These are phyloP conservation scores for Rutstroemia sp. DNA, from an alignment of 2,329 filamentous ascomycete species.

Conservation along the genomic window DNA sequence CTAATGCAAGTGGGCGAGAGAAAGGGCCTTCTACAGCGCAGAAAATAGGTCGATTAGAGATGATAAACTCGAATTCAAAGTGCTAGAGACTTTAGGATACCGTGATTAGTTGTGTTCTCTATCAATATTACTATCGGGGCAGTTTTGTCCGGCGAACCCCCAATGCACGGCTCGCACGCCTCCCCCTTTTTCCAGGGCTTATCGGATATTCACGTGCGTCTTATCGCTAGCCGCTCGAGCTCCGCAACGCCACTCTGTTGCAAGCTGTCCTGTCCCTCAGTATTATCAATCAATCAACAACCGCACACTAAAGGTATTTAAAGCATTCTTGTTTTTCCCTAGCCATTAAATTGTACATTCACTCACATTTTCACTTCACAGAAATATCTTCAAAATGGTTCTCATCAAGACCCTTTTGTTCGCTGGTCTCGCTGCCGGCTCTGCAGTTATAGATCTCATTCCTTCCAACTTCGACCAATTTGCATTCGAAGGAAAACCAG, in stretches of 20 bases:
- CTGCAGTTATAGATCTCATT: conserved; percentile 82
- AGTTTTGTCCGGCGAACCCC: too few species aligned
- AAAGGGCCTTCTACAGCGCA: too few species aligned
- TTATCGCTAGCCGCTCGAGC: conserved; percentile 2
- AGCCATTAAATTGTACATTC: too few species aligned
- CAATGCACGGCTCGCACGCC: too few species aligned
- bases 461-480: conserved; percentile 88
- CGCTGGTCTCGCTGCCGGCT: conserved; percentile 49
- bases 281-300: conserved; percentile 7
- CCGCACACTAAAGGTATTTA: conserved; percentile 1
- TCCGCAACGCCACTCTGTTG: not conserved
- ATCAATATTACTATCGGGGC: too few species aligned
- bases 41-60: too few species aligned
- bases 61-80: too few species aligned
- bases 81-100: too few species aligned
- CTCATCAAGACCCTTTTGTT: conserved; percentile 54
- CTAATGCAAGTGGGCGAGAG: too few species aligned
- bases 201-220: not conserved
- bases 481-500: conserved; percentile 87
- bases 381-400: conserved; percentile 23
- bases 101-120: too few species aligned
- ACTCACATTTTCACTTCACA: not conserved
- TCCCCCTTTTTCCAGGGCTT: not conserved
- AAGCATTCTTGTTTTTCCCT: not conserved
- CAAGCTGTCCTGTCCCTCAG: conserved; percentile 4